Base-by-base conservation (phyloP, 352 stramenopile species). In the Hyaloperonospora brassicae region DNA sequence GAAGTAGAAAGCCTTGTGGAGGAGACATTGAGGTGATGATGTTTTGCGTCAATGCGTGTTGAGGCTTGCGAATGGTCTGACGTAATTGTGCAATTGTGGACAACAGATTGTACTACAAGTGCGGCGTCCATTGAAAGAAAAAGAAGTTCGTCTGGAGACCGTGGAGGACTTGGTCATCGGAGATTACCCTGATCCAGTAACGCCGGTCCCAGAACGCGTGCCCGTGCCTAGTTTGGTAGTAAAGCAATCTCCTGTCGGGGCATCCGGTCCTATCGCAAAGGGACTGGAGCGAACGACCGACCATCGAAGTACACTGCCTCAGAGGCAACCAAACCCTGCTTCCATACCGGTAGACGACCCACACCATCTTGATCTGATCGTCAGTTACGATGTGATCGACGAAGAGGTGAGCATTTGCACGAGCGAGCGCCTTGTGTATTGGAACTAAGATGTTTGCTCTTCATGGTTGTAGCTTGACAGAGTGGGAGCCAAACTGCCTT, bases 331-430 rank as follows among this genome's bases (percentile, higher is more conserved):
- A 40, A 6, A n/a, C 52, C 30, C 36, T 51, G 17, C 7, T 2
- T 13, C 41, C 24, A 13, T 27, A 27, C 36, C 48, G 1, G 2
- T 56, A 6, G 62, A 66, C 7, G 62, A 92, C 42, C 73, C 78
- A 5, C 79, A 89, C 38, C 57, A 82, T 58, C 48, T 86, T 10
- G 79, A 90, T 59, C 34, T 87, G 41, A 87, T 92, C 49, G 50
- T 88, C 47, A 92, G 82, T 66, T 92, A 92, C 66, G 82, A 92
- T 50, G 79, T 92, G 50, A 87, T 92, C 14, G 87, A 82, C 38
- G 77, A 92, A 67, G 82, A 92, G 75, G 81, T 91, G 52, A 50
- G 44, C 24, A 25, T 23, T 27, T 24, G 2, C 30, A 39, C 24
- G 23, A 14, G 5, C 14, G 38, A n/a, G 40, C 35, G 34, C 14